A percentile compares a stretch with the other conserved stretches of the same genome.
phyloP scores from a whole-genome alignment of 768 basidiomycete genomes.

The Filobasidium wieringae region DNA sequence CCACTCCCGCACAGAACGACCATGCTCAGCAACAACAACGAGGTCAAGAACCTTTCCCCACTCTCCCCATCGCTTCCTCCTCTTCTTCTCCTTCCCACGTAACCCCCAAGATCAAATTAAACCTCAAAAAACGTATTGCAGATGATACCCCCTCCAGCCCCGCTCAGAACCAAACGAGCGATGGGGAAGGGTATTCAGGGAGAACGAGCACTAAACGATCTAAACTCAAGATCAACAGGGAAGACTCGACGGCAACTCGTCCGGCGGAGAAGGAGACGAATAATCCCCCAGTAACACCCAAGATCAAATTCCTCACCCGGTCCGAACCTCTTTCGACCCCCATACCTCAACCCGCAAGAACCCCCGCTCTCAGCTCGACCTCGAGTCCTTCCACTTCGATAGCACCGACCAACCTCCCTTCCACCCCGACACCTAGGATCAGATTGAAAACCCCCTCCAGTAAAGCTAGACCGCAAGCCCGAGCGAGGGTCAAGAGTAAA shows the following conservation, averaged over 20 bases:
- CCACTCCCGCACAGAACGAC: not conserved
- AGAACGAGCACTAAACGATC: not conserved
- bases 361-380: not conserved
- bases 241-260: not conserved
- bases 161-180: no score
- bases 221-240: not conserved
- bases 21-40: not conserved
- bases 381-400: not conserved
- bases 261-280: not conserved
- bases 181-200: not conserved
- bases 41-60: not conserved
- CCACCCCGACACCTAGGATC: no score
- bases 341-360: not conserved
- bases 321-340: no score
- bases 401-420: not conserved
- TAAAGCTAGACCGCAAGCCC: not conserved
- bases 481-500: no score
- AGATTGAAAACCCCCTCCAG: not conserved
- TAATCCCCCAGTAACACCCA: not conserved
- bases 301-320: no score
- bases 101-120: constrained; percentile 14
- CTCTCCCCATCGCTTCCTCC: not conserved
- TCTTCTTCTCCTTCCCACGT: not conserved
- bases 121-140: constrained; percentile 3
- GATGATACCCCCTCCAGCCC: no score